A percentile compares a stretch with the other conserved stretches of the same genome.
These are phyloP conservation scores for Amyloporia xantha DNA, from an alignment of 768 basidiomycete genomes.

Conservation along the genomic window DNA sequence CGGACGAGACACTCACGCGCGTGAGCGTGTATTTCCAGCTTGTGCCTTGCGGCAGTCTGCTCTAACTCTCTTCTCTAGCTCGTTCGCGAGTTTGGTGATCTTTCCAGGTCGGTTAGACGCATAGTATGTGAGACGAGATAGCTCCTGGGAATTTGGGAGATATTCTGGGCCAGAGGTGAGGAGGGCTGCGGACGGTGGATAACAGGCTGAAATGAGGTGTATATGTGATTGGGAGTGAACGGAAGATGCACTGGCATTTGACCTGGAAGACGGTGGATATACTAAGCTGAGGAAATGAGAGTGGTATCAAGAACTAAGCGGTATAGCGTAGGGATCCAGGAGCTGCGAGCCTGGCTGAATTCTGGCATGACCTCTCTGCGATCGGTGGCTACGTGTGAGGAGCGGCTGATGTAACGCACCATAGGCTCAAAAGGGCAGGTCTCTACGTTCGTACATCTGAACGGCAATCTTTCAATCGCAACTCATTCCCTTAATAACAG, in stretches of 20 bases:
- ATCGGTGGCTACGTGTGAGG: too few relatives aligned
- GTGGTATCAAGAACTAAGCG: background rate
- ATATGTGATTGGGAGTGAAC: slow-evolving; percentile 83
- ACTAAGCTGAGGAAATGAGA: background rate
- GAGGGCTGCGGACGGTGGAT: slow-evolving; percentile 72
- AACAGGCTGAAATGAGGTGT: slow-evolving; percentile 78
- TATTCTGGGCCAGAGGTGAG: slow-evolving; percentile 71
- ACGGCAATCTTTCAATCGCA: too few relatives aligned
- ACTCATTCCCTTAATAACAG: too few relatives aligned
- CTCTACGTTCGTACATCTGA: too few relatives aligned
- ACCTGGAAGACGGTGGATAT: background rate
- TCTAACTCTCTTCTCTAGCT: slow-evolving; percentile 69
- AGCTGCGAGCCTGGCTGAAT: too few relatives aligned
- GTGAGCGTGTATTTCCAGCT: slow-evolving; percentile 66
- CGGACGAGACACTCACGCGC: slow-evolving; percentile 58
- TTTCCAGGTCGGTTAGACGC: slow-evolving; percentile 80
- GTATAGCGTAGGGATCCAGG: background rate
- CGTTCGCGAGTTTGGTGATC: slow-evolving; percentile 65
- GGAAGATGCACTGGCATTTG: slow-evolving; percentile 67
- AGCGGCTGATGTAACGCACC: too few relatives aligned
- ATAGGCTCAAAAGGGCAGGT: too few relatives aligned
- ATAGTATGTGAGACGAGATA: slow-evolving; percentile 82
- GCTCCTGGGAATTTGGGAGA: slow-evolving; percentile 76
- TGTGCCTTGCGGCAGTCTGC: slow-evolving; percentile 61
- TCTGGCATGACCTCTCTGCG: background rate